phyloP scores from a whole-genome alignment of 2,329 filamentous ascomycete species.

The Sporothrix brasiliensis region DNA sequence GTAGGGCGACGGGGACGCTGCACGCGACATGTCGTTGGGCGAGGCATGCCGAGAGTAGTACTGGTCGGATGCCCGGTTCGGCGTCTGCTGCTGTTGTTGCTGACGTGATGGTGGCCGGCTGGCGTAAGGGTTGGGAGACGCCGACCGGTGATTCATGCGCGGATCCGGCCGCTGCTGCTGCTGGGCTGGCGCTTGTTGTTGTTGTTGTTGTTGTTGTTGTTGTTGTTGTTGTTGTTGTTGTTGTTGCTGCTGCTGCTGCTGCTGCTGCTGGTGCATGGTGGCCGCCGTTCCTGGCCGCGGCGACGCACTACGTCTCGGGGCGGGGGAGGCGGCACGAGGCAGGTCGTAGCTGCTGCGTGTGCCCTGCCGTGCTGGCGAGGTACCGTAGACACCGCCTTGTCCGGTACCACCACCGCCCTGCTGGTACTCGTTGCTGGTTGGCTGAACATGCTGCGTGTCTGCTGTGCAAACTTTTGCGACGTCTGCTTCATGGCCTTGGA shows the following conservation, averaged over 20 bases:
- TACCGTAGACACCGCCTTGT: slow-evolving; percentile 27
- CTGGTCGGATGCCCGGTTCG: slow-evolving; percentile 54
- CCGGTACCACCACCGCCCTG: slow-evolving; percentile 31
- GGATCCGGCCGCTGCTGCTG: slow-evolving; percentile 43
- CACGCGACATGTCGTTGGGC: slow-evolving; percentile 51
- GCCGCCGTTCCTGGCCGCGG: slow-evolving; percentile 61
- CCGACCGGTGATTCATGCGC: slow-evolving; percentile 41
- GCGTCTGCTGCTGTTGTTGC: slow-evolving; percentile 44
- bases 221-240: slow-evolving; percentile 31
- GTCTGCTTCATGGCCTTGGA: slow-evolving; percentile 94
- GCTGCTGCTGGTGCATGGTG: slow-evolving; percentile 34
- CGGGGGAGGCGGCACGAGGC: slow-evolving; percentile 67
- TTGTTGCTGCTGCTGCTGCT: slow-evolving; percentile 31
- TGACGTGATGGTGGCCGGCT: slow-evolving; percentile 45
- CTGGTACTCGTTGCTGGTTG: slow-evolving; percentile 33
- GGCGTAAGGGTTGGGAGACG: slow-evolving; percentile 63
- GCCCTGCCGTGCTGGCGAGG: slow-evolving; percentile 56
- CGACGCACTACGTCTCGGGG: slow-evolving; percentile 64
- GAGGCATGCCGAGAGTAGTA: slow-evolving; percentile 58
- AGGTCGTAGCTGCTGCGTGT: slow-evolving; percentile 61
- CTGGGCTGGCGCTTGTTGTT: slow-evolving; percentile 34
- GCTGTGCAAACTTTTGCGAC: slow-evolving; percentile 81
- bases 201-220: slow-evolving; percentile 29
- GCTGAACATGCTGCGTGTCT: slow-evolving; percentile 78
- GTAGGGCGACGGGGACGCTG: slow-evolving; percentile 53